Evolutionary conservation across 2,329 filamentous ascomycete species (phyloP), one percentile per base, ranked within the genome.

Genomic region (Penicillium sp.): DNA sequence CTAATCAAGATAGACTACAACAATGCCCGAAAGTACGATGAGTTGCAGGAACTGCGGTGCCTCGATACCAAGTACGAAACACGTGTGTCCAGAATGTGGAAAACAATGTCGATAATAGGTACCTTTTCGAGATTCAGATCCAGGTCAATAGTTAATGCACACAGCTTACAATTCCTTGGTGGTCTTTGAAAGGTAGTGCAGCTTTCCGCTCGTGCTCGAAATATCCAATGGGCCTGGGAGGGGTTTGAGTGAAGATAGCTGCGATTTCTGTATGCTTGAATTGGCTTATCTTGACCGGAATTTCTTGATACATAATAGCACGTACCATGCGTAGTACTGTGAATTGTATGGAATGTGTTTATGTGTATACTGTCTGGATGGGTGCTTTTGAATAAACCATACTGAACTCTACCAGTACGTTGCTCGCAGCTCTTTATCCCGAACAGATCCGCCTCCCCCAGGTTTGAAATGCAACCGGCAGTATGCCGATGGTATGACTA

Each of bases 11-110:
- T 40, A 40, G 37, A 40, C 19, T 40, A 18, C 11, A 21, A 24
- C 18, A 23, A 46, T 37, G 24, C 31, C 52, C n/a, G 28, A 26
- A 19, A 48, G 18, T 19, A 51, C 48, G 0, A 55, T 55, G 19
- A 29, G 13, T 19, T 55, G 53, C 48, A 55, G 47, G 29, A 43
- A 47, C 23, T 55, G 53, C 29, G 44, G 48, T 36, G 48, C 43
- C 23, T 26, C 48, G 4, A 55, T 51, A 29, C 33, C 44, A 24
- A 31, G 36, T 29, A 48, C 11, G 10, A 51, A 55, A 23, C 42
- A 51, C 10, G 45, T 55, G 21, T 55, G 53, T 26, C 53, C 48
- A 1, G 26, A 42, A 14, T 55, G 53, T 24, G 53, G 48, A 9
- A 51, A 55, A 34, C 43, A 48, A 29, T 42, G 42, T 48, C 53